Evolutionary conservation across 139 green algal genomes (phyloP).

Genomic region (Picochlorum sp.): DNA sequence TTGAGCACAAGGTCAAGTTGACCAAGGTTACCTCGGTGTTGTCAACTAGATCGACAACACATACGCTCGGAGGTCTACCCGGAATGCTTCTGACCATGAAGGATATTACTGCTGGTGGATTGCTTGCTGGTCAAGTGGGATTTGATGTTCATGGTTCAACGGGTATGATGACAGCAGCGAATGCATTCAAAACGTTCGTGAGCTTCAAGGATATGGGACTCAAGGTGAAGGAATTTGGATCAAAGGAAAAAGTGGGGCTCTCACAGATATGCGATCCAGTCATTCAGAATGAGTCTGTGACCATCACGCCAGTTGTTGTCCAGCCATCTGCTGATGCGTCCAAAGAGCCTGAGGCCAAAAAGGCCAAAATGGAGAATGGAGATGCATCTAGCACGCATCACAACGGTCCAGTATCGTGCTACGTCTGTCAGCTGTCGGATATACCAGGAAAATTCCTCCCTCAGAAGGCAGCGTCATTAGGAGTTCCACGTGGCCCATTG

Average conservation of each 20-base stretch:
- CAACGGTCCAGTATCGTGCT: conserved; percentile 37
- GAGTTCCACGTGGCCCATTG: conserved; percentile 54
- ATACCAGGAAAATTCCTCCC: conserved; percentile 83
- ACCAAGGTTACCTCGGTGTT: conserved; percentile 41
- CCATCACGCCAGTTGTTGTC: conserved; percentile 34
- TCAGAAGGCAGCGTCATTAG: conserved; percentile 61
- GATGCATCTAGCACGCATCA: not conserved
- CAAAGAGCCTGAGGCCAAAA: conserved; percentile 22
- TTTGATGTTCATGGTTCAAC: conserved; percentile 25
- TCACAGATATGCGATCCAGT: conserved; percentile 5
- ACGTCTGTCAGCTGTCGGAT: conserved; percentile 60
- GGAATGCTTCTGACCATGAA: conserved; percentile 61
- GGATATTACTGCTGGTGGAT: conserved; percentile 20
- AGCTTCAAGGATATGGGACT: conserved; percentile 25
- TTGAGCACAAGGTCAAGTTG: conserved; percentile 77
- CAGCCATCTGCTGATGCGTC: not conserved
- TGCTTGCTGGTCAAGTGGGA: conserved; percentile 14
- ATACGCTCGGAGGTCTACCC: conserved; percentile 74
- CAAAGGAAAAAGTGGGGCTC: not conserved
- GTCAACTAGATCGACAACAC: conserved; percentile 57
- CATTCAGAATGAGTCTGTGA: conserved; percentile 33
- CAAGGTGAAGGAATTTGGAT: conserved; percentile 24
- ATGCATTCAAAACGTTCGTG: conserved; percentile 39
- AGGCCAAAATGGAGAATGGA: conserved; percentile 12
- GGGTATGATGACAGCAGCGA: conserved; percentile 30